These are phyloP conservation scores for Danielia oregonensis DNA, from an alignment of 805 yeast genomes.

Conservation along the genomic window DNA sequence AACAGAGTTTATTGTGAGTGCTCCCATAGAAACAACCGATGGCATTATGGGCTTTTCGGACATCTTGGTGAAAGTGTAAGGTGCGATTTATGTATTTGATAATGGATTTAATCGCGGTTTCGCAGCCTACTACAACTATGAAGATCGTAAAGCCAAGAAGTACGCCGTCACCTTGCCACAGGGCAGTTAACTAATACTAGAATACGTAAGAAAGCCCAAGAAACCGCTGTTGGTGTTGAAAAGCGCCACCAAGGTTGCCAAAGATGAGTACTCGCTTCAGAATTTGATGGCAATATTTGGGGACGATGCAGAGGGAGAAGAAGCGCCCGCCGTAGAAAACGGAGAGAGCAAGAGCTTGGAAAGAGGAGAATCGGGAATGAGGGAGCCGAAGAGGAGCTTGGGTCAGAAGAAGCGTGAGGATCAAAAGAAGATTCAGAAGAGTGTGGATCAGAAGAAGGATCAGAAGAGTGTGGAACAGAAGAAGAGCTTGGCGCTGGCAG, in stretches of 20 bases:
- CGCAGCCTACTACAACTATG: not conserved
- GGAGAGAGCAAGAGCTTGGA: not conserved
- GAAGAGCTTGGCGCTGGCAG: no score
- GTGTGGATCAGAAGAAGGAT: not conserved
- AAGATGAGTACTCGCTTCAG: not conserved
- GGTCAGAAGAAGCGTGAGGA: not conserved
- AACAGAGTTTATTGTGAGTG: slow-evolving; percentile 16
- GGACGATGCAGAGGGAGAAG: not conserved
- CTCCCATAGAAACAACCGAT: slow-evolving; percentile 15
- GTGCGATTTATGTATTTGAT: slow-evolving; percentile 1
- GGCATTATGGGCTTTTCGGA: slow-evolving; percentile 16
- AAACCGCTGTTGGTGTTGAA: not conserved
- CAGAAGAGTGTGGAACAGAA: not conserved
- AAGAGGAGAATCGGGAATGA: not conserved
- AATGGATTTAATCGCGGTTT: no score
- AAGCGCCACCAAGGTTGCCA: not conserved
- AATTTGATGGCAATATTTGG: not conserved
- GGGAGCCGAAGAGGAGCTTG: not conserved
- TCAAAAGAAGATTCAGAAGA: no score
- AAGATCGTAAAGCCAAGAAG: not conserved
- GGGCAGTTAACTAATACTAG: no score
- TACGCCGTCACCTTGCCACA: no score
- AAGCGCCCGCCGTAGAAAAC: no score
- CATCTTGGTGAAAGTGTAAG: slow-evolving; percentile 6
- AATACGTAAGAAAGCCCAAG: no score